Percentiles rank a stretch among this genome's conserved stretches.
phyloP scores from a whole-genome alignment of 2,329 filamentous ascomycete genomes.

The Davidsoniella eucalypti region DNA sequence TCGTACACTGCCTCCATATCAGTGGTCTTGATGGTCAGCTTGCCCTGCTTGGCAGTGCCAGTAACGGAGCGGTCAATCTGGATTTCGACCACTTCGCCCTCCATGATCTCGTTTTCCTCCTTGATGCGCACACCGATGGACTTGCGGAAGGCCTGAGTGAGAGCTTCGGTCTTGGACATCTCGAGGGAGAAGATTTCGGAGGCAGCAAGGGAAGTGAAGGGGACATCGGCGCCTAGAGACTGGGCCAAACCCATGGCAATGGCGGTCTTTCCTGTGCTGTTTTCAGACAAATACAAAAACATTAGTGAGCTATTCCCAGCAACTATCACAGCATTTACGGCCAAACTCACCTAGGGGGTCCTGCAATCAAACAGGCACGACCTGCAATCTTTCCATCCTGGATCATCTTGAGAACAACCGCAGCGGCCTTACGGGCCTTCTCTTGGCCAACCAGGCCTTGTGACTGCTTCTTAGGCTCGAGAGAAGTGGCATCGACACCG shows the following conservation, averaged over 20 bases:
- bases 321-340: background rate
- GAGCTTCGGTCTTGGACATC: conserved; percentile 97
- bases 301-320: background rate
- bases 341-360: conserved; percentile 55
- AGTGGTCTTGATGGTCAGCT: conserved; percentile 97
- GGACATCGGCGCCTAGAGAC: conserved; percentile 81
- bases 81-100: conserved; percentile 97
- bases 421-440: conserved; percentile 90
- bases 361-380: conserved; percentile 83
- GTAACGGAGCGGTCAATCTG: conserved; percentile 96
- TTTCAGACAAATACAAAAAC: too few relatives aligned
- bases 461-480: conserved; percentile 70
- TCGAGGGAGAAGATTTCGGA: conserved; percentile 98
- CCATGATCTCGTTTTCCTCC: conserved; percentile 97
- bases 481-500: conserved; percentile 77
- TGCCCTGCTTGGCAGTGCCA: conserved; percentile 92
- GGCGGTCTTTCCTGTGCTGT: conserved; percentile 89
- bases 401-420: conserved; percentile 95
- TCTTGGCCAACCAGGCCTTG: conserved; percentile 93
- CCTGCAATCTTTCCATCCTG: conserved; percentile 98
- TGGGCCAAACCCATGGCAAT: conserved; percentile 99
- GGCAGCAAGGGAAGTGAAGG: conserved; percentile 88
- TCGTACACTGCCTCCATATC: conserved; percentile 99
- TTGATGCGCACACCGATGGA: conserved; percentile 97
- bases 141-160: conserved; percentile 97